Base-by-base conservation (phyloP, 1,284 basidiomycete species). In the Singerocomus inundabilis region DNA sequence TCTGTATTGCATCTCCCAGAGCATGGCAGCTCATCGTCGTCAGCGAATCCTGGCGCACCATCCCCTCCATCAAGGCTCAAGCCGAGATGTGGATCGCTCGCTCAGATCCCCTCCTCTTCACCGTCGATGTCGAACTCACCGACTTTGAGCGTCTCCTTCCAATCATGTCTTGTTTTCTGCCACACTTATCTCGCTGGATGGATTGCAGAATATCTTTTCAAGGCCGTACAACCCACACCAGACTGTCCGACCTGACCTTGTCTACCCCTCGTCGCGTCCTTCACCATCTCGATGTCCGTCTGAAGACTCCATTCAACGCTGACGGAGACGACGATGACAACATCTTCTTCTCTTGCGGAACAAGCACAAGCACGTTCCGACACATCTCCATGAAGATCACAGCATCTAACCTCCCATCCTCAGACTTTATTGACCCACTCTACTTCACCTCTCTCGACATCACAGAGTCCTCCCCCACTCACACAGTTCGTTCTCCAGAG, bases 11-110 rank as follows among this genome's bases (percentile, higher is more conserved):
- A 3, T 78, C 77, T 1, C 82, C 85, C 2, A 66, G 69, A 36
- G 61, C 84, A 37, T 89, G 85, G 86, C 80, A 79, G 57, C 66
- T 63, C 44, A 70, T 88, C 51, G 63, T 67, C 47, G 67, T 88
- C 50, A 66, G 76, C 60, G 76, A 81, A 21, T 56, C 61, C 6
- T 50, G 57, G 5, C 69, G 68, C 38, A 57, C 70, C 8, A 60
- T 72, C 13, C 25, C 61, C 15, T 65, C 71, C 42, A 72, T 78
- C 28, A 76, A 71, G 44, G 56, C 64, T 3, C 76, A 82, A 51
- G 77, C 80, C 2, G 58, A 68, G 18, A 59, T 81, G 0, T 89
- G 81, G 82, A 68, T 78, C 26, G 57, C 67, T 45, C 76, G 72
- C 36, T 82, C 83, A 4, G 55, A 63, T 9, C 77, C 78, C 0